These are phyloP conservation scores for Talaromyces thailandensis DNA, from an alignment of 495 filamentous ascomycete species.

Conservation along the genomic window DNA sequence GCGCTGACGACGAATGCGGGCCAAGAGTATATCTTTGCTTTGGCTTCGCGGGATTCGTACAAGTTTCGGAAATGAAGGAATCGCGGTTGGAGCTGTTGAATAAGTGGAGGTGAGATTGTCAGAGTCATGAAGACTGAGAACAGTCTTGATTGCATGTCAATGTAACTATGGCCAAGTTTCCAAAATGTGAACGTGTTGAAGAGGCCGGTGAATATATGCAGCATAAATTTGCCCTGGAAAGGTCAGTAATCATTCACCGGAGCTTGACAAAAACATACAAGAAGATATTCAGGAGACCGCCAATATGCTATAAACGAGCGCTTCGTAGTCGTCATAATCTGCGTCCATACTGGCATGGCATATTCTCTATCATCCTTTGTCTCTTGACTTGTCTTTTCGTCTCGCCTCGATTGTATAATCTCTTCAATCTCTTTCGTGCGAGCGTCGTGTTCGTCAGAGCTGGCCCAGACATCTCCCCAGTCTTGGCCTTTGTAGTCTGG, in stretches of 20 bases:
- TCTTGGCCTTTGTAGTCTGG: conserved; percentile 53
- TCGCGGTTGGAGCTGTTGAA: conserved; percentile 49
- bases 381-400: conserved; percentile 18
- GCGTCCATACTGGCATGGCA: conserved; percentile 48
- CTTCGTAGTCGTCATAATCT: conserved; percentile 38
- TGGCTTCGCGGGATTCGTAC: conserved; percentile 39
- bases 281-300: conserved; percentile 49
- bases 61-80: conserved; percentile 38
- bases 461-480: conserved; percentile 52
- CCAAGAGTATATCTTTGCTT: conserved; percentile 47
- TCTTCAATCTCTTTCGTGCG: conserved; percentile 38
- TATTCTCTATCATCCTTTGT: conserved; percentile 44
- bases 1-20: conserved; percentile 37
- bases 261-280: conserved; percentile 19
- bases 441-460: conserved; percentile 32
- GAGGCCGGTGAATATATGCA: conserved; percentile 57
- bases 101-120: conserved; percentile 52
- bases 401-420: conserved; percentile 29
- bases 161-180: conserved; percentile 43
- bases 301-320: conserved; percentile 52
- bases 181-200: conserved; percentile 62
- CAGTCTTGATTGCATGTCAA: conserved; percentile 55
- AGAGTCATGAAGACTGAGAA: conserved; percentile 69
- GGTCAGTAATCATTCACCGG: conserved; percentile 3
- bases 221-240: conserved; percentile 46